A percentile compares a stretch with the other conserved stretches of the same genome.
phyloP scores from a whole-genome alignment of 2,329 filamentous ascomycete species.

The Colletotrichum tanaceti region DNA sequence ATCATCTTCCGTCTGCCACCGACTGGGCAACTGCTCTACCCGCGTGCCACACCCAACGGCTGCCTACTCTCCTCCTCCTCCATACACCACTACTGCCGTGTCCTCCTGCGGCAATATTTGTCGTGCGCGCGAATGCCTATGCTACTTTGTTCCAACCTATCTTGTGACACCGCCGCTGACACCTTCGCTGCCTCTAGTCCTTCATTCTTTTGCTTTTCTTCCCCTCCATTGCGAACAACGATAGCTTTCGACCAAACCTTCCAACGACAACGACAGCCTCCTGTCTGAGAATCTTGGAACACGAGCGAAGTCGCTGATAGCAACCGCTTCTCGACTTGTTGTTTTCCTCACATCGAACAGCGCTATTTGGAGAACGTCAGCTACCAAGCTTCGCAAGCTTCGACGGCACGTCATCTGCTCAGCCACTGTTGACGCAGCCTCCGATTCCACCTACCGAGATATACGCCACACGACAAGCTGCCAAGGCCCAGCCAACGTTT shows the following conservation, averaged over 20 bases:
- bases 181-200: conserved; percentile 3
- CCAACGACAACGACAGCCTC: neutral
- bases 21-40: conserved; percentile 7
- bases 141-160: conserved; percentile 7
- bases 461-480: conserved; percentile 7
- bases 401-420: conserved; percentile 12
- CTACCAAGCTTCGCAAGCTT: neutral
- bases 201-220: conserved; percentile 20
- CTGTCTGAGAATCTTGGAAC: neutral
- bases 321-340: conserved; percentile 1
- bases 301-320: neutral
- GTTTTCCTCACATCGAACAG: neutral
- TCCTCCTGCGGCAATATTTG: conserved; percentile 25
- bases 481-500: neutral
- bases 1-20: neutral
- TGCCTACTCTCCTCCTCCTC: conserved; percentile 24
- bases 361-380: neutral
- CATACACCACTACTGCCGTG: conserved; percentile 16
- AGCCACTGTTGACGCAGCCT: neutral
- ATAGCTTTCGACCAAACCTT: conserved; percentile 14
- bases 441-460: neutral
- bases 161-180: conserved; percentile 32
- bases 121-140: neutral
- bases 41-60: neutral
- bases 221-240: conserved; percentile 5